Evolutionary conservation across 805 yeast genomes (phyloP), one percentile per base, ranked within the genome.

Genomic region (Saccharomyces mikatae): DNA sequence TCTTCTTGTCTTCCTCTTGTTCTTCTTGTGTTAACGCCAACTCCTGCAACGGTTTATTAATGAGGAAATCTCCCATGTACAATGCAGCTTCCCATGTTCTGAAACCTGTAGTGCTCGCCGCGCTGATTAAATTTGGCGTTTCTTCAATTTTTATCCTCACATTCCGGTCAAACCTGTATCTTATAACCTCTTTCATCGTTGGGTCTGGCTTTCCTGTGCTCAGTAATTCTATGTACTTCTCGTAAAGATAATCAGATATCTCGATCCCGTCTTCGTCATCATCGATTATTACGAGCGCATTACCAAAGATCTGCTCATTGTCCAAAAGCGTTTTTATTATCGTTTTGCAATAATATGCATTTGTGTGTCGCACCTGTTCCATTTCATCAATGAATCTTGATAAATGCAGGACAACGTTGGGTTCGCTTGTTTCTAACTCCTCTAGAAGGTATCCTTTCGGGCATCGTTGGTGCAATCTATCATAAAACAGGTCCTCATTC

Each of bases 51-150:
- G 28, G 56, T 29, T 54, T 32, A 28, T 57, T 51, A 1, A 72
- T 58, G 14, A 87, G 60, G 60, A 72, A 85, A 41, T 82, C 76
- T 1, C 86, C 72, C 6, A 92, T 69, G 52, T 75, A 88, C 6
- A 87, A 60, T 0, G 96, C 86, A 2, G 96, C 97, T 64, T 89
- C 97, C 98, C 97, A 91, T 0, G 97, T 92, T 46, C 97, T 74
- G 53, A 82, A 71, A 0, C 97, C 97, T 0, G 97, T 92, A 0
- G 96, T 85, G 4, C 95, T 96, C n/a, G 72, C 65, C 0, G 88
- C 89, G 41, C 87, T 79, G 13, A 87, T 80, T 52, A 86, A 57
- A 52, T 77, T 74, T 0, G 91, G 92, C 0, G 81, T 76, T 62
- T 87, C 94, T 55, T 70, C 71, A 2, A 86, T 78, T 6, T 60